A percentile compares a stretch with the other conserved stretches of the same genome.
These are phyloP conservation scores for Ephemerocybe angulata DNA, from an alignment of 768 basidiomycete genomes.

Conservation along the genomic window DNA sequence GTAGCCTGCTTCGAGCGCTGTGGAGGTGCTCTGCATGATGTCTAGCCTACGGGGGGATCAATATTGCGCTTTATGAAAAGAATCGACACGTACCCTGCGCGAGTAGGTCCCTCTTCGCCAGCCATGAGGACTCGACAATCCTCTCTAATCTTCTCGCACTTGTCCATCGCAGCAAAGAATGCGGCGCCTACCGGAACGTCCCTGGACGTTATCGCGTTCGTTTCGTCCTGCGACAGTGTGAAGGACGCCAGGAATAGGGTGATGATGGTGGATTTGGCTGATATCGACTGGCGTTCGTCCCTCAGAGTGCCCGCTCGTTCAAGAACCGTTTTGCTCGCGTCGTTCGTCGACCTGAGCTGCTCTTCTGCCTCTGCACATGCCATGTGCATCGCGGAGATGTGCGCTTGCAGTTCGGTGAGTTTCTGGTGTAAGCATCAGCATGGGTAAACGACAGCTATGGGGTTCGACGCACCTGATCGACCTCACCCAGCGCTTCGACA, in stretches of 20 bases:
- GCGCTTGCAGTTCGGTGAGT: slow-evolving; percentile 72
- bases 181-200: slow-evolving; percentile 69
- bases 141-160: slow-evolving; percentile 73
- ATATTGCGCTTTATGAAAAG: too few species aligned
- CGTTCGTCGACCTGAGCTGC: slow-evolving; percentile 70
- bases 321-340: slow-evolving; percentile 72
- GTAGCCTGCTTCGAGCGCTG: slow-evolving; percentile 84
- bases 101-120: slow-evolving; percentile 75
- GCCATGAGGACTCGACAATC: slow-evolving; percentile 87
- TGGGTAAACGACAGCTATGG: background rate
- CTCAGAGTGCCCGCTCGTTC: slow-evolving; percentile 78
- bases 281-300: too few species aligned
- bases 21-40: slow-evolving; percentile 80
- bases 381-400: slow-evolving; percentile 74
- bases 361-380: slow-evolving; percentile 82
- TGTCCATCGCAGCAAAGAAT: slow-evolving; percentile 87
- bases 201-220: slow-evolving; percentile 69
- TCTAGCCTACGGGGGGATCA: slow-evolving; percentile 84
- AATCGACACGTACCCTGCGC: slow-evolving; percentile 58
- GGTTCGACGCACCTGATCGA: slow-evolving; percentile 89
- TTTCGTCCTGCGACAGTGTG: slow-evolving; percentile 73
- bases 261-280: slow-evolving; percentile 71
- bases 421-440: slow-evolving; percentile 47
- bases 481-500: slow-evolving; percentile 78
- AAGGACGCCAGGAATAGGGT: slow-evolving; percentile 79